Evolutionary conservation across 352 stramenopile genomes (phyloP).

Genomic region (Phytophthora melonis): DNA sequence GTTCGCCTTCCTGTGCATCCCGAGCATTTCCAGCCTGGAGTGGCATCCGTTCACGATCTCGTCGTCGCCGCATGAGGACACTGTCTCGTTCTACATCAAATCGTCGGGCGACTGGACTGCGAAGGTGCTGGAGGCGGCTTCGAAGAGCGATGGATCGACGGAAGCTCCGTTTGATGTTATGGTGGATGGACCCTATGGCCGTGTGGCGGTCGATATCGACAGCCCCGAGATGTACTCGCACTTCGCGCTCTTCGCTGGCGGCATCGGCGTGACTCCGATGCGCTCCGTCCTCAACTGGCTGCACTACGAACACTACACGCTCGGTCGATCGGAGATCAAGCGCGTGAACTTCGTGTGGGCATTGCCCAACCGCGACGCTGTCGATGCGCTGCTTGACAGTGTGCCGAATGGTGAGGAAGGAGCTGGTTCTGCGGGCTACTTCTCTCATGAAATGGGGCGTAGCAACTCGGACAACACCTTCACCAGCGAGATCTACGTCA

Average conservation of each 20-base stretch:
- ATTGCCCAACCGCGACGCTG: constrained; percentile 38
- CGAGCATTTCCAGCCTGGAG: constrained; percentile 58
- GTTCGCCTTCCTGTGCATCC: constrained; percentile 84
- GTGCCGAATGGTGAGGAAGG: constrained; percentile 3
- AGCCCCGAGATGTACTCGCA: constrained; percentile 48
- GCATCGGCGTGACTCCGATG: constrained; percentile 60
- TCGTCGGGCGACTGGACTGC: constrained; percentile 61
- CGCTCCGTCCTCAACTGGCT: constrained; percentile 36
- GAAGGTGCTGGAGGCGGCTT: constrained; percentile 29
- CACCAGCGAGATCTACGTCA: constrained; percentile 35
- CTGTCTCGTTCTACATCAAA: constrained; percentile 65
- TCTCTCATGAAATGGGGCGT: constrained; percentile 7
- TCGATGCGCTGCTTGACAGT: constrained; percentile 27
- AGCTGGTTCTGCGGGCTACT: constrained; percentile 1
- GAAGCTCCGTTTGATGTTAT: constrained; percentile 37
- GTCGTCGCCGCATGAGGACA: constrained; percentile 61
- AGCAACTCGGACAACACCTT: neutral
- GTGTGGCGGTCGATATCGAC: constrained; percentile 47
- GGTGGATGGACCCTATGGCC: constrained; percentile 46
- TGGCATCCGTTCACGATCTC: constrained; percentile 91
- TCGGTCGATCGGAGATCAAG: constrained; percentile 30
- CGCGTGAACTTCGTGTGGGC: constrained; percentile 54
- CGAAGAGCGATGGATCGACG: neutral
- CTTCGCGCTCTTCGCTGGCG: constrained; percentile 48
- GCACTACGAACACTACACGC: constrained; percentile 31